Evolutionary conservation across 768 basidiomycete species (phyloP).

Genomic region (Boletellus sp.): DNA sequence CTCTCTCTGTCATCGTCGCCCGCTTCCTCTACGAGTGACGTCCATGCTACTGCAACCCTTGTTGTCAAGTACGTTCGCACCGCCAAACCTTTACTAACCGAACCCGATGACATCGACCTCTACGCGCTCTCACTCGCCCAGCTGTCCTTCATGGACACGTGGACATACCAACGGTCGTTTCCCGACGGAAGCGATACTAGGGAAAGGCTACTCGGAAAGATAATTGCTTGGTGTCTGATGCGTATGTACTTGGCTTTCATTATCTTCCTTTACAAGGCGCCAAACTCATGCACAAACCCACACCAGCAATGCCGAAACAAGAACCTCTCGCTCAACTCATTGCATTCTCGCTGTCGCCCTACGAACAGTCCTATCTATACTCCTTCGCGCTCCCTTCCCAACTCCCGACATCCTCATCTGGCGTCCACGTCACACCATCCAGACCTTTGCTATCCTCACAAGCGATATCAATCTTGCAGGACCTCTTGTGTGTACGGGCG

Average conservation of each 20-base stretch:
- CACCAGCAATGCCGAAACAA: constrained; percentile 56
- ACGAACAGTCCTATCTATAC: constrained; percentile 59
- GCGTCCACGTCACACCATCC: neutral
- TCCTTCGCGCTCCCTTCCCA: constrained; percentile 52
- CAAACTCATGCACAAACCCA: neutral
- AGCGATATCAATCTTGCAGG: constrained; percentile 60
- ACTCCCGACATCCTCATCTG: constrained; percentile 30
- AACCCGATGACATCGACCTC: constrained; percentile 67
- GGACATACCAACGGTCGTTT: constrained; percentile 72
- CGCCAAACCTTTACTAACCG: constrained; percentile 65
- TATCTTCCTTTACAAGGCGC: neutral
- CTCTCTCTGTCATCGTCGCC: constrained; percentile 41
- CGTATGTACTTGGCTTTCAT: constrained; percentile 45
- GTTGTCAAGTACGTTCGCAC: constrained; percentile 74
- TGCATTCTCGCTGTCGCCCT: constrained; percentile 59
- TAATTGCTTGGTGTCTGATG: constrained; percentile 64
- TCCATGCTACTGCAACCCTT: constrained; percentile 32
- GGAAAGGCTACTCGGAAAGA: constrained; percentile 49
- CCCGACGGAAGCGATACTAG: constrained; percentile 54
- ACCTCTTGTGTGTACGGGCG: constrained; percentile 75
- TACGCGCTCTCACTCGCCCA: constrained; percentile 68
- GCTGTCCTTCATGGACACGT: constrained; percentile 63
- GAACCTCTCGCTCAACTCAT: constrained; percentile 59
- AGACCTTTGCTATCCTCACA: constrained; percentile 36
- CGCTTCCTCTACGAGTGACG: constrained; percentile 26